Percentiles rank a stretch among this genome's conserved stretches.
phyloP scores from a whole-genome alignment of 2,329 filamentous ascomycete species.

The Fusarium duplospermum region DNA sequence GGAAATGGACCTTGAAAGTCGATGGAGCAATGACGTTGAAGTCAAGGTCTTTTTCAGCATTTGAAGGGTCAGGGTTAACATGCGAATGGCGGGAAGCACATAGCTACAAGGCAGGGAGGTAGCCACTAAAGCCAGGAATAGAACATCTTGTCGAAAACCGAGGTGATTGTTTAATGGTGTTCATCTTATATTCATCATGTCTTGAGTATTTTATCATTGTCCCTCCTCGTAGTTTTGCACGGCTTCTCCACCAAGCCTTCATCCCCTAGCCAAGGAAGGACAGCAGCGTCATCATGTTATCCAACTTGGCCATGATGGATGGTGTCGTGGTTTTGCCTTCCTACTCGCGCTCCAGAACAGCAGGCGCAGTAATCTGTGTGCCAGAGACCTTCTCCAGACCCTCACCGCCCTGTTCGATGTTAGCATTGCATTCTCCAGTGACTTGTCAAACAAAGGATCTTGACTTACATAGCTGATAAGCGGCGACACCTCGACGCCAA shows the following conservation, averaged over 20 bases:
- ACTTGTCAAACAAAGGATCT: neutral
- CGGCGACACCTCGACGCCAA: conserved; percentile 90
- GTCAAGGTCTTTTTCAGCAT: conserved; percentile 70
- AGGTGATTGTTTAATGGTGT: no score
- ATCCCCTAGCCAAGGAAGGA: no score
- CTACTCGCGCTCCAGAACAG: conserved; percentile 61
- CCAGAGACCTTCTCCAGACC: conserved; percentile 68
- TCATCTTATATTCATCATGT: no score
- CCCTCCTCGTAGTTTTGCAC: no score
- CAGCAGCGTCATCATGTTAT: no score
- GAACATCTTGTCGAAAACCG: no score
- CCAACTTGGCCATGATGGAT: no score
- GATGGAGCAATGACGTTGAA: conserved; percentile 84
- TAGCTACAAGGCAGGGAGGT: neutral
- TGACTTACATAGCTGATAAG: conserved; percentile 92
- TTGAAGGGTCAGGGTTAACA: conserved; percentile 28
- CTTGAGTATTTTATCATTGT: no score
- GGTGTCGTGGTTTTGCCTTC: neutral
- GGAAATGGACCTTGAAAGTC: conserved; percentile 74
- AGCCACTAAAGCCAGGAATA: neutral
- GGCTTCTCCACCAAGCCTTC: no score
- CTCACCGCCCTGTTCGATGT: conserved; percentile 65
- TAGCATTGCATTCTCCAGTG: conserved; percentile 4
- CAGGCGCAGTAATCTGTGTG: conserved; percentile 64
- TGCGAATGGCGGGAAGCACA: neutral